Percentiles rank a stretch among this genome's conserved stretches.
Evolutionary conservation across 495 filamentous ascomycete genomes (phyloP).

Genomic region (Cercophora newfieldiana): DNA sequence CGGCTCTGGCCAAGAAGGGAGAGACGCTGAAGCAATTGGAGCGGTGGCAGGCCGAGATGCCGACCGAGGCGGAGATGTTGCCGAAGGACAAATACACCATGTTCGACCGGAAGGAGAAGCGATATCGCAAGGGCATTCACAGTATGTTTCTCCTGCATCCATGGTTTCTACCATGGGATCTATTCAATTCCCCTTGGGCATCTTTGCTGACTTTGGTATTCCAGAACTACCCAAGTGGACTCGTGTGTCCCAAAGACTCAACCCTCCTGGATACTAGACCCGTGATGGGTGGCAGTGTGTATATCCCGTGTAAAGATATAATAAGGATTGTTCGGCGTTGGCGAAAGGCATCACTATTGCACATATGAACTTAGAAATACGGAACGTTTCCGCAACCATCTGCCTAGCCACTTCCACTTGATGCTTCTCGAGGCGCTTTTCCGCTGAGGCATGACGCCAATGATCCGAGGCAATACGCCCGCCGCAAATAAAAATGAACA

Average conservation of each 20-base stretch:
- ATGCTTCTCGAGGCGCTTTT: not conserved
- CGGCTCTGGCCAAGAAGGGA: constrained; percentile 70
- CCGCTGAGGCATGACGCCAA: not conserved
- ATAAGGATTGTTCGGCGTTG: constrained; percentile 10
- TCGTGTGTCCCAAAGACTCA: constrained; percentile 85
- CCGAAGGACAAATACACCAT: constrained; percentile 97
- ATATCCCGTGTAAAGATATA: not conserved
- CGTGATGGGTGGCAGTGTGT: not conserved
- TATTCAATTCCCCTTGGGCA: not conserved
- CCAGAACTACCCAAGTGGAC: constrained; percentile 95
- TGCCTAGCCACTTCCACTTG: not conserved
- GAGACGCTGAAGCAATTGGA: constrained; percentile 70
- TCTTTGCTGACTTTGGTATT: constrained; percentile 22
- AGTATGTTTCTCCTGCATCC: constrained; percentile 60
- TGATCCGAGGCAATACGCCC: not conserved
- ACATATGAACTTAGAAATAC: not conserved
- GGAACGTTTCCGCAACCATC: not conserved
- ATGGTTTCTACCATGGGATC: not conserved
- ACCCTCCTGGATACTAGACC: constrained; percentile 86
- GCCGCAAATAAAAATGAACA: not conserved
- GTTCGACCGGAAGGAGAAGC: constrained; percentile 94
- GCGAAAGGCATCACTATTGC: constrained; percentile 6
- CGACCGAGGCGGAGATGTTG: constrained; percentile 92
- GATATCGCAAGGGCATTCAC: constrained; percentile 93
- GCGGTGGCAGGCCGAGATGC: constrained; percentile 93